These are phyloP conservation scores for Scutellaria baicalensis DNA, from an alignment of 257 asterid species.

Conservation along the genomic window DNA sequence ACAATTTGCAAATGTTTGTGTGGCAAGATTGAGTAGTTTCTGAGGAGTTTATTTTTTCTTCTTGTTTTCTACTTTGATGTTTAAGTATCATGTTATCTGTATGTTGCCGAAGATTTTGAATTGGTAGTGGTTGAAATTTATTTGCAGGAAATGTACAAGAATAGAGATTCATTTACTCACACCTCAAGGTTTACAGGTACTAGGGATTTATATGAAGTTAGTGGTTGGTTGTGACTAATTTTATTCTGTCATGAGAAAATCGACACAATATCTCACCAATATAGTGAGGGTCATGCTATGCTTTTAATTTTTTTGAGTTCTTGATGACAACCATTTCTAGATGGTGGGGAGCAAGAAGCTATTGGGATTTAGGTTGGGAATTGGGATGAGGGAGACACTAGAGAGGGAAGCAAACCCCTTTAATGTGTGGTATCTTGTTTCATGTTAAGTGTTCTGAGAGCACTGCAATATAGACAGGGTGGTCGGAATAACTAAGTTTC, in stretches of 20 bases:
- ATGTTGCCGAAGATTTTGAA: neutral
- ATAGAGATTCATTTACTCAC: constrained; percentile 85
- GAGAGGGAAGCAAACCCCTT: neutral
- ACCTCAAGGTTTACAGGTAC: constrained; percentile 90
- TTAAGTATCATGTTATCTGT: neutral
- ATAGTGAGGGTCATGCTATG: neutral
- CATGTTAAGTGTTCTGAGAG: neutral
- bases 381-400: neutral
- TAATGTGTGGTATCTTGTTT: neutral
- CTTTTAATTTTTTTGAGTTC: neutral
- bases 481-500: neutral
- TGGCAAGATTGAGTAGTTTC: neutral
- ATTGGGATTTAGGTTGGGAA: neutral
- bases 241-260: neutral
- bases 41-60: neutral
- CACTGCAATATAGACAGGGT: neutral
- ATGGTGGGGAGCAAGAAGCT: neutral
- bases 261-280: neutral
- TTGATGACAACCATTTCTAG: neutral
- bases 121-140: constrained; percentile 9
- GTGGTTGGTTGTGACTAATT: neutral
- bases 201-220: neutral
- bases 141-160: constrained; percentile 86
- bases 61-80: neutral
- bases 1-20: neutral